Base-by-base conservation (phyloP, 2,329 filamentous ascomycete species). In the Sclerotinia sclerotiorum region DNA sequence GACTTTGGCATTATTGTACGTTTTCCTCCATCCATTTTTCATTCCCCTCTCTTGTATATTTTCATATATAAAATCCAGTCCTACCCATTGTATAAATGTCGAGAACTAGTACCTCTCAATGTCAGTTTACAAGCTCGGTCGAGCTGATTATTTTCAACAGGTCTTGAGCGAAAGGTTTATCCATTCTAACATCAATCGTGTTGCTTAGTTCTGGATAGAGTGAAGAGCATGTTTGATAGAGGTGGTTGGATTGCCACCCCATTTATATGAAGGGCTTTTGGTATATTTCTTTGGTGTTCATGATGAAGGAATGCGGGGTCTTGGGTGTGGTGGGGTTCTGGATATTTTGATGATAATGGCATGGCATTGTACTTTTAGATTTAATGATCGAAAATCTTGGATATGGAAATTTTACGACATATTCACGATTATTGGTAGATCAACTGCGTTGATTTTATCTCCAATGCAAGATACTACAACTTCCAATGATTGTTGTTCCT, bases 1-100 rank as follows among this genome's bases (percentile, higher is more conserved):
- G 72, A 93, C 91, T 82, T 87, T 88, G 67, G 73, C 74, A 19
- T 75, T 76, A 55, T 68, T 76, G 74, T 75, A 57, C 69, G 73
- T 73, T 67, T 32, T 44, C 21, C 39, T 27, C 27, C n/a, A n/a
- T 35, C 27, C n/a, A 24, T 27, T 10, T 42, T 27, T 13, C 42
- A 11, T 49, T 11, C 17, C 27, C 15, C 10, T 2, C 6, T 21
- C 17, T 27, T 19, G 11, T 10, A 1, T 27, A 10, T 5, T 15
- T 13, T 17, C 49, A 46, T 24, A 24, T 39, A 8, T 35, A 24
- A 32, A 11, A 6, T 13, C 15, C 35, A 56, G 29, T 21, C 51
- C 5, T 48, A 19, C 10, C 15, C 52, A 24, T 5, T 49, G 5
- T 27, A 27, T 56, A 58, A 65, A 39, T 46, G 44, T 65, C 42